These are phyloP conservation scores for Suillus cothurnatus DNA, from an alignment of 768 basidiomycete genomes.

Conservation along the genomic window DNA sequence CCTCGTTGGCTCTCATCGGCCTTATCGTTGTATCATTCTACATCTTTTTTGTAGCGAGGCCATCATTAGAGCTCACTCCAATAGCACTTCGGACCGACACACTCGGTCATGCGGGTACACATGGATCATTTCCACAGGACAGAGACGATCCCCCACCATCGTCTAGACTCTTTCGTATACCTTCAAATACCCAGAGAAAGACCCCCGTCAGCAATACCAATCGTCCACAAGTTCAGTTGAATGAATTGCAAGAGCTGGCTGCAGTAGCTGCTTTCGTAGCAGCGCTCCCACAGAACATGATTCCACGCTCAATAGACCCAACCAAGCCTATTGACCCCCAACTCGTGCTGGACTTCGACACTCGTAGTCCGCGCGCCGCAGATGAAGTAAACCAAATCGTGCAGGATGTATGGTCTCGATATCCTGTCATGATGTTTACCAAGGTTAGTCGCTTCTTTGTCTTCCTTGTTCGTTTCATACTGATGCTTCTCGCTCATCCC, in stretches of 20 bases:
- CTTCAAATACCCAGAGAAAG: slow-evolving; percentile 14
- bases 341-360: slow-evolving; percentile 83
- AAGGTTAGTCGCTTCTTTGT: slow-evolving; percentile 48
- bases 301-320: slow-evolving; percentile 69
- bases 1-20: slow-evolving; percentile 54
- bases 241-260: slow-evolving; percentile 65
- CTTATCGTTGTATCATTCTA: slow-evolving; percentile 56
- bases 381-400: slow-evolving; percentile 64
- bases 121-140: slow-evolving; percentile 18
- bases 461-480: slow-evolving; percentile 7
- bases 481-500: slow-evolving; percentile 11
- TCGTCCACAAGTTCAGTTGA: slow-evolving; percentile 48
- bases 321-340: slow-evolving; percentile 71
- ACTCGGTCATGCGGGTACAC: slow-evolving; percentile 33
- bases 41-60: slow-evolving; percentile 52
- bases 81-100: slow-evolving; percentile 33
- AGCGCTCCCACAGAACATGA: slow-evolving; percentile 72
- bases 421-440: slow-evolving; percentile 76
- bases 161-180: slow-evolving; percentile 27
- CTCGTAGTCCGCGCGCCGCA: slow-evolving; percentile 57
- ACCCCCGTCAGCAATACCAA: slow-evolving; percentile 18
- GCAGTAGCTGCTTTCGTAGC: slow-evolving; percentile 75
- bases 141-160: slow-evolving; percentile 31
- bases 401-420: slow-evolving; percentile 67
- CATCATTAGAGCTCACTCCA: slow-evolving; percentile 42